Base-by-base conservation (phyloP, 306 rosid genomes). In the Corylus americana region DNA sequence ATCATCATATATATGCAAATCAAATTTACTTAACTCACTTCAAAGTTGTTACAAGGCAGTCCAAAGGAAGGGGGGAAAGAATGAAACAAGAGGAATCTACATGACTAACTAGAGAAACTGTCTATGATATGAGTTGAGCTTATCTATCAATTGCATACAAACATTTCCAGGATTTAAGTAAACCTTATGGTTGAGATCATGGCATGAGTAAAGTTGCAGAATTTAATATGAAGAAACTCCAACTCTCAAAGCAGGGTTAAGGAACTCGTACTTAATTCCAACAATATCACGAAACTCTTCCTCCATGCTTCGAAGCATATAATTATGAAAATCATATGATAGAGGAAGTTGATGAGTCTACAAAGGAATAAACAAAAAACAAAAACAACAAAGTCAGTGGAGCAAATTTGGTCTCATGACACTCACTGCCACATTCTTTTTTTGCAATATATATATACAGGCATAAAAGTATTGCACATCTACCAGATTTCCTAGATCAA, bases 241-340 rank as follows among this genome's bases (percentile, higher is more conserved):
- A 75, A 71, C 59, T 54, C 20, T 47, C 72, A 81, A 55, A 75
- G 57, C 20, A 51, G 22, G 76, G 64, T 42, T 50, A 73, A 20
- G 75, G 53, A 69, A 59, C 63, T n/a, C 39, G 5, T 77, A 95
- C 98, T 97, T 92, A 70, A 95, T 81, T 51, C 98, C 98, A 63
- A 95, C 97, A 22, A 92, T 90, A 77, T 92, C 92, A 11, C 96
- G 89, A 75, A 95, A 92, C 63, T 95, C 98, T 4, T 95, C 97
- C 50, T 95, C 98, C 98, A 95, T 90, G 92, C 98, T 95, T 75
- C 98, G 94, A 64, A 95, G 90, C 95, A 95, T 91, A 75, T 95
- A 95, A 79, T 88, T 95, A 55, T 86, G 98, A 84, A 95, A 95
- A 87, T 95, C 88, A n/a, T 95, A 91, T 51, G 88, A 83, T 62